Evolutionary conservation across 257 asterid genomes (phyloP), one percentile per base, ranked within the genome.

Genomic region (Craterostigma plantagineum): DNA sequence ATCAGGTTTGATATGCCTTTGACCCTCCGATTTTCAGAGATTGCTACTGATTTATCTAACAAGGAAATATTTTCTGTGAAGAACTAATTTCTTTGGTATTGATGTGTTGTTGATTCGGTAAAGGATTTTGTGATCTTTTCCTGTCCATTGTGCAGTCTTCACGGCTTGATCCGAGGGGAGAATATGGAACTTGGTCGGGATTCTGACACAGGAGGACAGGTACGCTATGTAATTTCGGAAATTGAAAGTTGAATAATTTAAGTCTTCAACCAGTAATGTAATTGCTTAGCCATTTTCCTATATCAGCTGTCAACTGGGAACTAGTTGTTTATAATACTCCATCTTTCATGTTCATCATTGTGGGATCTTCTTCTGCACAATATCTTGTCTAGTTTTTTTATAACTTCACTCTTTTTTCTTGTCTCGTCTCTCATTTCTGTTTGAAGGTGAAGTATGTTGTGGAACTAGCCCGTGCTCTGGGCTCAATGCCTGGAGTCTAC

Each of bases 151-250:
- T 50, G 58, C 70, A 78, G 92, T 65, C 75, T 78, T 55, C 92
- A 78, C 59, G 92, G 92, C 40, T 59, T 78, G 58, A 74, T 78
- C 36, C 55, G 92, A 30, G 92, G 92, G 46, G 92, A 78, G 51
- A 74, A 74, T 62, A 78, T 78, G 92, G 92, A 78, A 57, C 85
- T 78, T 57, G 92, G 92, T 14, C 67, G 81, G 42, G 92, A 78
- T 64, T 78, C 92, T 63, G 79, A 73, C 48, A 65, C 79, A 15
- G 85, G 86, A 51, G 83, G 81, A 35, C 83, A 81, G 81, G 90
- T 76, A 73, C 18, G 45, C 14, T 33, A 42, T 3, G 23, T 33
- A 1, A 8, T 55, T 43, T 23, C 2, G 30, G 30, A 23, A 23
- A 23, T 6, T 23, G 30, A 23, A 23, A 23, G 30, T 23, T 23